Evolutionary conservation across 257 asterid genomes (phyloP).

Genomic region (Nemophila menziesii): DNA sequence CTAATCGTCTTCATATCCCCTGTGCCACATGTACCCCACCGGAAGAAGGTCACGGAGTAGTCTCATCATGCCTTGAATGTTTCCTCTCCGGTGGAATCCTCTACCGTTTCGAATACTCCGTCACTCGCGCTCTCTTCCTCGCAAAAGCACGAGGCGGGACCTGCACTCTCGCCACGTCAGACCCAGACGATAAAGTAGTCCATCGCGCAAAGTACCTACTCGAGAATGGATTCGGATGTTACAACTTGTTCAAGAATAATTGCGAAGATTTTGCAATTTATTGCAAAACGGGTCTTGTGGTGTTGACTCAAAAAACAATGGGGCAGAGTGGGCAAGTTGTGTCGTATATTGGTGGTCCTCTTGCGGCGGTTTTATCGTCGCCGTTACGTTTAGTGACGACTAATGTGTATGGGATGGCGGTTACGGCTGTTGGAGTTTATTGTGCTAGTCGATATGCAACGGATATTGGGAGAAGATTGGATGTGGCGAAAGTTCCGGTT

Average conservation of each 20-base stretch:
- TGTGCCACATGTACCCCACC: conserved; percentile 54
- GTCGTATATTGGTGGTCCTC: conserved; percentile 71
- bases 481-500: conserved; percentile 48
- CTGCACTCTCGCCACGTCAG: conserved; percentile 71
- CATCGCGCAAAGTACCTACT: conserved; percentile 78
- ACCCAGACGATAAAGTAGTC: conserved; percentile 33
- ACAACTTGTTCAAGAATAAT: conserved; percentile 70
- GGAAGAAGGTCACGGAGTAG: conserved; percentile 63
- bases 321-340: conserved; percentile 92
- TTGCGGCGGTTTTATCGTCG: conserved; percentile 64
- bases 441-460: conserved; percentile 79
- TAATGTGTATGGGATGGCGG: conserved; percentile 59
- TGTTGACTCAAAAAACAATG: conserved; percentile 50
- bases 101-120: conserved; percentile 77
- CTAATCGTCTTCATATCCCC: conserved; percentile 34
- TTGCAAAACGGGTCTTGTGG: conserved; percentile 90
- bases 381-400: conserved; percentile 65
- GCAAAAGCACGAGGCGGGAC: conserved; percentile 96
- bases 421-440: conserved; percentile 61
- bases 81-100: conserved; percentile 82
- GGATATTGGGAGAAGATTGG: conserved; percentile 80
- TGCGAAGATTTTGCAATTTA: conserved; percentile 92
- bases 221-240: conserved; percentile 72
- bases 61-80: conserved; percentile 66
- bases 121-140: conserved; percentile 56